Evolutionary conservation across 2,329 filamentous ascomycete genomes (phyloP).

Genomic region (Epichloe hybrida): DNA sequence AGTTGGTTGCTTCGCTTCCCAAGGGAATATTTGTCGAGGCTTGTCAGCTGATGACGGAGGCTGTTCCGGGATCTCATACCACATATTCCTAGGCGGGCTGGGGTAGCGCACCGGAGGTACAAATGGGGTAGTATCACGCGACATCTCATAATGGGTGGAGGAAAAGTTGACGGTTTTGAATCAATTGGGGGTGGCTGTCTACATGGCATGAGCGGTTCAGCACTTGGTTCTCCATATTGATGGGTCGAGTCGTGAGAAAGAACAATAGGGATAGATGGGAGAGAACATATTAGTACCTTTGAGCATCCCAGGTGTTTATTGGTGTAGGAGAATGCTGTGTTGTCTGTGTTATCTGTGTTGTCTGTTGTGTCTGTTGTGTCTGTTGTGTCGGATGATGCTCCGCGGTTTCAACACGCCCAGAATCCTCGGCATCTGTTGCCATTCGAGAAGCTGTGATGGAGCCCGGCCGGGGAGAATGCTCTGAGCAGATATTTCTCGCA

Average conservation of each 20-base stretch:
- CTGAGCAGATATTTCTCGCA: neutral
- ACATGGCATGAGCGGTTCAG: slow-evolving; percentile 6
- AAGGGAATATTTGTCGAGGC: slow-evolving; percentile 71
- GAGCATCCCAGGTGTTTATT: slow-evolving; percentile 38
- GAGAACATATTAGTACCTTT: slow-evolving; percentile 26
- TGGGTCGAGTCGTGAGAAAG: neutral
- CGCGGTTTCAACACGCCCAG: neutral
- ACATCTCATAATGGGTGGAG: slow-evolving; percentile 69
- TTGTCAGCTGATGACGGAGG: slow-evolving; percentile 40
- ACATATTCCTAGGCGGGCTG: slow-evolving; percentile 76
- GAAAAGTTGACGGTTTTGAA: slow-evolving; percentile 73
- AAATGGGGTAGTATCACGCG: slow-evolving; percentile 59
- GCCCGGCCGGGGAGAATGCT: neutral
- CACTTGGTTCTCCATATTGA: neutral
- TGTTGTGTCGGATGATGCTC: neutral
- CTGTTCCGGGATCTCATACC: slow-evolving; percentile 65
- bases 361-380: no score
- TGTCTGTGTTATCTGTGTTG: neutral
- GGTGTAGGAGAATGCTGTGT: neutral
- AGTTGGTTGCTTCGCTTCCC: slow-evolving; percentile 59
- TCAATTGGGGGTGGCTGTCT: slow-evolving; percentile 52
- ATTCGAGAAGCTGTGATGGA: neutral
- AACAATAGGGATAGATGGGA: neutral
- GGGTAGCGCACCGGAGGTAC: slow-evolving; percentile 65
- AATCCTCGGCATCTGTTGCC: neutral